Percentiles rank a stretch among this genome's conserved stretches.
Evolutionary conservation across 805 yeast genomes (phyloP).

Genomic region (Isabelozyma gotoi): DNA sequence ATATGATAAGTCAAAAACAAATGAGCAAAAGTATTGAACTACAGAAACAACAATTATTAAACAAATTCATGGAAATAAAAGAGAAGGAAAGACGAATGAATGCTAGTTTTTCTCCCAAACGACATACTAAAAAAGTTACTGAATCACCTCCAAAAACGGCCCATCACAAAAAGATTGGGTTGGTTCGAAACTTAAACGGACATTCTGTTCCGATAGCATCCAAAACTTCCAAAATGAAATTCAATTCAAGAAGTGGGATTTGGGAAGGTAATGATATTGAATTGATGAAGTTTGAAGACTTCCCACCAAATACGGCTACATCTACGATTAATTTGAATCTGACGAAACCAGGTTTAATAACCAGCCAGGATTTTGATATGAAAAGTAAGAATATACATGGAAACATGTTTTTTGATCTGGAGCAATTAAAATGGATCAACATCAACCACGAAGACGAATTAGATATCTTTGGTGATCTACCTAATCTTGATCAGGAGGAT

Average conservation of each 20-base stretch:
- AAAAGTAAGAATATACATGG: conserved; percentile 13
- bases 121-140: conserved; percentile 8
- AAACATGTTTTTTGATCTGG: conserved; percentile 61
- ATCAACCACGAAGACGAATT: conserved; percentile 34
- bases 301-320: conserved; percentile 3
- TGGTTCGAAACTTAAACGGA: conserved; percentile 28
- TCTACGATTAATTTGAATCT: neutral
- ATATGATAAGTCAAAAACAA: conserved; percentile 2
- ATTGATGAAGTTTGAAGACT: conserved; percentile 47
- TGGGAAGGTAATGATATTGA: conserved; percentile 74
- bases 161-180: conserved; percentile 22
- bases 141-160: conserved; percentile 6
- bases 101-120: neutral
- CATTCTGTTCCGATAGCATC: conserved; percentile 9
- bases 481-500: conserved; percentile 35
- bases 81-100: conserved; percentile 16
- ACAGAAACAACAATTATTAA: conserved; percentile 27
- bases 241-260: conserved; percentile 47
- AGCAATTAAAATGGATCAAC: conserved; percentile 59
- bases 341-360: conserved; percentile 7
- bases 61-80: conserved; percentile 29
- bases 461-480: conserved; percentile 50
- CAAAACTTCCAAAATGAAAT: conserved; percentile 44
- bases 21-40: conserved; percentile 15
- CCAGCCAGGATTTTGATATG: conserved; percentile 41